Percentiles rank a stretch among this genome's conserved stretches.
Conservation (phyloP, 345 rosid genomes). For the Melastoma malabathricum region DNA sequence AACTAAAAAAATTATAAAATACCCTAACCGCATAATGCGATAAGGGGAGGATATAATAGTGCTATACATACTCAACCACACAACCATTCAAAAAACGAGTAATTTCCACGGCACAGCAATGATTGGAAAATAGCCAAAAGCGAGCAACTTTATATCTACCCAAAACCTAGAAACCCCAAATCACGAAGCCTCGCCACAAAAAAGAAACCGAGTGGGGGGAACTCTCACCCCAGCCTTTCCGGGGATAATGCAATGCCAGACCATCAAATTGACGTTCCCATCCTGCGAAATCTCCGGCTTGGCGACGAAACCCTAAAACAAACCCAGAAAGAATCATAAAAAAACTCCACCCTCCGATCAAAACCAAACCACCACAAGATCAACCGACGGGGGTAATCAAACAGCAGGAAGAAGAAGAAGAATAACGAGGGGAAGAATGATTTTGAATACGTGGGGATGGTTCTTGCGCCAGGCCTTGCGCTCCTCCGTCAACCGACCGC, state of each 20-base stretch:
- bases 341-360: background rate
- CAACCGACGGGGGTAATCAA: slow-evolving; percentile 3
- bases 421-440: background rate
- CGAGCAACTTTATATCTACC: no score
- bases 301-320: slow-evolving; percentile 84
- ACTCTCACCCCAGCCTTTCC: slow-evolving; percentile 82
- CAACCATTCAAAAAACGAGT: no score
- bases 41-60: no score
- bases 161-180: no score
- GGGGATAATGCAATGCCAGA: slow-evolving; percentile 95
- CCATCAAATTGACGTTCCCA: slow-evolving; percentile 82
- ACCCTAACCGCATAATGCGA: no score
- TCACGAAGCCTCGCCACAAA: background rate
- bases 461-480: slow-evolving; percentile 95
- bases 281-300: slow-evolving; percentile 78
- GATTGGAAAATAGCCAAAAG: no score
- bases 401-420: background rate
- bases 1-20: no score
- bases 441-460: slow-evolving; percentile 71
- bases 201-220: background rate
- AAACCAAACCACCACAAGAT: background rate
- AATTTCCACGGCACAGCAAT: no score
- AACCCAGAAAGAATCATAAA: background rate
- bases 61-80: no score
- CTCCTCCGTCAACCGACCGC: slow-evolving; percentile 91